Percentiles rank a stretch among this genome's conserved stretches.
These are phyloP conservation scores for Flaveria robusta DNA, from an alignment of 129 eudicot species.

Conservation along the genomic window DNA sequence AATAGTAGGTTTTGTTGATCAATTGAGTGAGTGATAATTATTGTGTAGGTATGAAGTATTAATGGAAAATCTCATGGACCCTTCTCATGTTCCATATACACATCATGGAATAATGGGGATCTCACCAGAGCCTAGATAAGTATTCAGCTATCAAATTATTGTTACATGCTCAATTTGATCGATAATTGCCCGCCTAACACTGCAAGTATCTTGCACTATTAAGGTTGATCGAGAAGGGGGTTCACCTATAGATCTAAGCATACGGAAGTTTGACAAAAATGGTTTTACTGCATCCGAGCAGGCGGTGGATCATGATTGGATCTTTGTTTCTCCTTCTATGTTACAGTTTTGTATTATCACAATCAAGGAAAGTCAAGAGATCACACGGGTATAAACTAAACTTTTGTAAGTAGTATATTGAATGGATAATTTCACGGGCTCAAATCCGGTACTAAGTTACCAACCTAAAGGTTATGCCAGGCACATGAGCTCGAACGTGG, in stretches of 20 bases:
- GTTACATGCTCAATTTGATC: too few species aligned
- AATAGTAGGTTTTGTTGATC: too few species aligned
- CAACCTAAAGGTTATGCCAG: too few species aligned
- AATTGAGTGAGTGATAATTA: too few species aligned
- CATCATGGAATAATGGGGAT: not conserved
- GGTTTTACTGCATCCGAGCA: not conserved
- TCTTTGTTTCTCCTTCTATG: not conserved
- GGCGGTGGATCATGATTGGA: not conserved
- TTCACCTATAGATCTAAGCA: not conserved
- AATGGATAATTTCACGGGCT: too few species aligned
- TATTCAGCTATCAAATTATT: too few species aligned
- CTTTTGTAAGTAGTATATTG: too few species aligned
- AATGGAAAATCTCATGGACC: not conserved
- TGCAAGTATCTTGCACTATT: not conserved
- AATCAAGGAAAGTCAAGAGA: not conserved
- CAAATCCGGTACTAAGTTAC: too few species aligned
- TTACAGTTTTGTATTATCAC: not conserved
- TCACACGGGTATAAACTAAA: not conserved
- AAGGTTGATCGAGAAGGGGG: slow-evolving; percentile 7
- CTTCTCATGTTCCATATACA: slow-evolving; percentile 3
- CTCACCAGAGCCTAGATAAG: not conserved
- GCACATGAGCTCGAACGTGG: too few species aligned
- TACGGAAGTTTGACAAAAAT: not conserved
- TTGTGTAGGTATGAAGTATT: not conserved
- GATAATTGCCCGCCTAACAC: too few species aligned